Percentiles rank a stretch among this genome's conserved stretches.
Conservation (phyloP, 257 asterid species). For the Forsythia viridissima region DNA sequence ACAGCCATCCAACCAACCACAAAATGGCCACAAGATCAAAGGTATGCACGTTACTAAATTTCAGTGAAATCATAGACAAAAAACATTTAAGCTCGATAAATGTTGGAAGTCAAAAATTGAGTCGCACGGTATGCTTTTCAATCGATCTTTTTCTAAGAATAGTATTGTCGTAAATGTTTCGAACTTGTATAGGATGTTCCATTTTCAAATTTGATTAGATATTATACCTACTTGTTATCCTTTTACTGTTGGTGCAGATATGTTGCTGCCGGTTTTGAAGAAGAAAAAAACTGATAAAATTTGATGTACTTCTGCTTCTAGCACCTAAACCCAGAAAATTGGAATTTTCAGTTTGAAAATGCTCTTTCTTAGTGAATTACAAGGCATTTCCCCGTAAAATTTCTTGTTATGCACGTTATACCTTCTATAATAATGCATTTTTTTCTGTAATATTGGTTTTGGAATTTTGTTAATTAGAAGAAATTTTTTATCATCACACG, state of each 20-base stretch:
- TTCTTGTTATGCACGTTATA: too few relatives aligned
- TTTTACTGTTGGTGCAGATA: constrained; percentile 38
- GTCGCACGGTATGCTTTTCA: too few relatives aligned
- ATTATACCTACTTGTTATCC: background rate
- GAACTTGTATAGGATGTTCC: too few relatives aligned
- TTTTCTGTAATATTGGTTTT: too few relatives aligned
- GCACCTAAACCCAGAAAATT: too few relatives aligned
- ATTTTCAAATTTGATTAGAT: background rate
- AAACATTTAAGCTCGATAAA: background rate
- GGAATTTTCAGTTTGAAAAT: background rate
- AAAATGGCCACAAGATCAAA: constrained; percentile 21
- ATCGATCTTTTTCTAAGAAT: too few relatives aligned
- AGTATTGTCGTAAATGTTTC: too few relatives aligned
- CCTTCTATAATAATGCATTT: too few relatives aligned
- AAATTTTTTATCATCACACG: too few relatives aligned
- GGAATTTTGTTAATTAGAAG: too few relatives aligned
- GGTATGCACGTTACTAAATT: background rate
- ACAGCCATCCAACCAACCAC: background rate
- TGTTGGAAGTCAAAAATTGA: too few relatives aligned
- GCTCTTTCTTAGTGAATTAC: background rate
- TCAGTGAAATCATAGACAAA: background rate
- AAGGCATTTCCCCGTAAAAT: background rate
- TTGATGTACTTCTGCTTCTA: background rate
- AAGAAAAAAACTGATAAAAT: background rate
- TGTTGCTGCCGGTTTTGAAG: constrained; percentile 62